These are phyloP conservation scores for Botrytis squamosa DNA, from an alignment of 2,329 filamentous ascomycete species.

Conservation along the genomic window DNA sequence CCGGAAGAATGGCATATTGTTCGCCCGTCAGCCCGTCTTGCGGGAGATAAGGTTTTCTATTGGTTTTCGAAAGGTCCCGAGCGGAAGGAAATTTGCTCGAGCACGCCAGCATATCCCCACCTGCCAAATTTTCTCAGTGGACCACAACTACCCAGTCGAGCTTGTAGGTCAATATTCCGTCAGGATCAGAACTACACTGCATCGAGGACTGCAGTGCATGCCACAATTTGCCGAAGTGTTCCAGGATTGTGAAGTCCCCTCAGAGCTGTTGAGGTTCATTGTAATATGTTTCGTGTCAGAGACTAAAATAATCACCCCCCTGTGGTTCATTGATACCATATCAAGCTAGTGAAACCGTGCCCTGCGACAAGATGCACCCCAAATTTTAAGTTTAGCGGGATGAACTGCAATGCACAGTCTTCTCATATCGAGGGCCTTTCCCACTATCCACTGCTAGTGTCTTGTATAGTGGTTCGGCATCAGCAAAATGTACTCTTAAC, in stretches of 20 bases:
- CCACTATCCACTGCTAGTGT: slow-evolving; percentile 1
- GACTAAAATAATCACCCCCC: not conserved
- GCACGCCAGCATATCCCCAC: slow-evolving; percentile 6
- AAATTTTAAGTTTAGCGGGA: slow-evolving; percentile 8
- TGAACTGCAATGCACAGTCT: not conserved
- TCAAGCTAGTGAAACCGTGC: not conserved
- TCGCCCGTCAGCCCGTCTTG: not conserved
- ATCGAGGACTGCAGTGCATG: not conserved
- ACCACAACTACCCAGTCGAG: not conserved
- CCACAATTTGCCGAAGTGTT: not conserved
- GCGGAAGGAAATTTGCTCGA: not conserved
- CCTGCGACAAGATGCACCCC: not conserved
- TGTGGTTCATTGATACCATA: not conserved
- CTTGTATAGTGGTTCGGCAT: not conserved
- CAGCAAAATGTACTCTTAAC: not conserved
- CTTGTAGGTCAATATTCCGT: not conserved
- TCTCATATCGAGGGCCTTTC: not conserved
- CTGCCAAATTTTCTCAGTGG: not conserved
- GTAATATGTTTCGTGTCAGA: not conserved
- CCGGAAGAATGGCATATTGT: no score
- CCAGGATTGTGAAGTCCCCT: not conserved
- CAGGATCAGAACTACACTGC: not conserved
- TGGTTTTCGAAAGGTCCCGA: not conserved
- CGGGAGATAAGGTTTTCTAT: not conserved
- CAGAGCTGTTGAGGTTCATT: not conserved